These are phyloP conservation scores for Exobasidium cylindrosporum DNA, from an alignment of 1,284 basidiomycete species.

Conservation along the genomic window DNA sequence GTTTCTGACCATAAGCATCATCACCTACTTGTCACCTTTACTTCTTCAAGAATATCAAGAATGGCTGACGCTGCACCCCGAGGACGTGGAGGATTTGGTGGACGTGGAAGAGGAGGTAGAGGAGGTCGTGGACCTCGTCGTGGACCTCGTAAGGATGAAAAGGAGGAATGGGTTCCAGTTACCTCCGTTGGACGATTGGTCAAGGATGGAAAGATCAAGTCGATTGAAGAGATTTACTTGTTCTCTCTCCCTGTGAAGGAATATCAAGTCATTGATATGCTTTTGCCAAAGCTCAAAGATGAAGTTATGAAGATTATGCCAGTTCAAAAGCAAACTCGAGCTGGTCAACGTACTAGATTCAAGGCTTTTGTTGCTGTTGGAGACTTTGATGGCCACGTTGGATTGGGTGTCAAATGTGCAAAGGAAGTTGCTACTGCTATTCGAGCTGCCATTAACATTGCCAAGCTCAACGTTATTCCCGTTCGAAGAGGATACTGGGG, in stretches of 20 bases:
- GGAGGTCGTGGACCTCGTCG: conserved; percentile 85
- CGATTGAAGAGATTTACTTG: conserved; percentile 99
- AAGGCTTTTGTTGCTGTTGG: conserved; percentile 99
- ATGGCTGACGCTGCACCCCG: conserved; percentile 56
- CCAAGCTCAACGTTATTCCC: conserved; percentile 90
- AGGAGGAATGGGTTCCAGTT: conserved; percentile 89
- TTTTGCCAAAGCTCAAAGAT: conserved; percentile 60
- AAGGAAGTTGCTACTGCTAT: conserved; percentile 99
- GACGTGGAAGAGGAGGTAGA: conserved; percentile 69
- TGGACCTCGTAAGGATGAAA: conserved; percentile 96
- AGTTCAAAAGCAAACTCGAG: conserved; percentile 99
- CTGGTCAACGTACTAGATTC: conserved; percentile 99
- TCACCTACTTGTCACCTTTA: neutral
- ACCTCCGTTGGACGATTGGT: conserved; percentile 99
- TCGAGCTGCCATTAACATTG: conserved; percentile 95
- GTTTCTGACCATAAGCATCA: neutral
- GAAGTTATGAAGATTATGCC: conserved; percentile 99
- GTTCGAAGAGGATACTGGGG: conserved; percentile 99
- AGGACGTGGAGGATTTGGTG: conserved; percentile 62
- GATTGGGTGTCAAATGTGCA: conserved; percentile 98
- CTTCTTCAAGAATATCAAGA: conserved; percentile 16
- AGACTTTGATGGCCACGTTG: conserved; percentile 91
- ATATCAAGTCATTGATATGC: conserved; percentile 54
- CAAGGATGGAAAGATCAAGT: conserved; percentile 99
- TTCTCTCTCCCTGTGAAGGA: conserved; percentile 82